Evolutionary conservation across 257 asterid genomes (phyloP).

Genomic region (Nicotiana sylvestris): DNA sequence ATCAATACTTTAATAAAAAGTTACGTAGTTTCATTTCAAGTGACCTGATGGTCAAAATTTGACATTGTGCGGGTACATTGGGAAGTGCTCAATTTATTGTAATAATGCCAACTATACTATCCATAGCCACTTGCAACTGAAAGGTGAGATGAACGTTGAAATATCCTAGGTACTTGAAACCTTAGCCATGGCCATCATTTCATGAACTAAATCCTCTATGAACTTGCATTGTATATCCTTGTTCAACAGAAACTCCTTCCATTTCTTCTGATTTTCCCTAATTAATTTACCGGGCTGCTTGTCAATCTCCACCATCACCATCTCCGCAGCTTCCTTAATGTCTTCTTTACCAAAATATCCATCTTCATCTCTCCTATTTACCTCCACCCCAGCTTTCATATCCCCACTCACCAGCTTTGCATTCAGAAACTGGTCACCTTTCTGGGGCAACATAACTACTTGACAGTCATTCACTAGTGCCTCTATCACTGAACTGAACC

Average conservation of each 20-base stretch:
- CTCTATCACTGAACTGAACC: constrained; percentile 52
- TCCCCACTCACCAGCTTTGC: constrained; percentile 40
- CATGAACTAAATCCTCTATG: constrained; percentile 29
- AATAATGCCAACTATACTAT: not conserved
- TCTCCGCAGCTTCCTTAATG: constrained; percentile 31
- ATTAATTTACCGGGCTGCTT: constrained; percentile 23
- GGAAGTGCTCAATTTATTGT: not conserved
- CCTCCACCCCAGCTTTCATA: constrained; percentile 47
- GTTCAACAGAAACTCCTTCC: constrained; percentile 42
- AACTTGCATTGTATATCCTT: constrained; percentile 27
- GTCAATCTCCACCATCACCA: constrained; percentile 17
- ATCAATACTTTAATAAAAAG: too few species aligned
- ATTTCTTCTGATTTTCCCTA: constrained; percentile 33
- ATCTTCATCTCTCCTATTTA: constrained; percentile 49
- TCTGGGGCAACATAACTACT: constrained; percentile 41
- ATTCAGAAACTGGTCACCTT: constrained; percentile 41
- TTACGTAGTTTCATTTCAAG: not conserved
- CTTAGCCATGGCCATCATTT: constrained; percentile 21
- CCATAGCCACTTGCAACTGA: not conserved
- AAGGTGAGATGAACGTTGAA: not conserved
- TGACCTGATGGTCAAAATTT: not conserved
- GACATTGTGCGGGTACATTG: not conserved
- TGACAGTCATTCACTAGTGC: constrained; percentile 50
- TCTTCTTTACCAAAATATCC: constrained; percentile 40
- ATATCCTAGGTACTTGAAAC: not conserved